phyloP scores from a whole-genome alignment of 2,329 filamentous ascomycete genomes.

The Chaetomiaceae sp. region DNA sequence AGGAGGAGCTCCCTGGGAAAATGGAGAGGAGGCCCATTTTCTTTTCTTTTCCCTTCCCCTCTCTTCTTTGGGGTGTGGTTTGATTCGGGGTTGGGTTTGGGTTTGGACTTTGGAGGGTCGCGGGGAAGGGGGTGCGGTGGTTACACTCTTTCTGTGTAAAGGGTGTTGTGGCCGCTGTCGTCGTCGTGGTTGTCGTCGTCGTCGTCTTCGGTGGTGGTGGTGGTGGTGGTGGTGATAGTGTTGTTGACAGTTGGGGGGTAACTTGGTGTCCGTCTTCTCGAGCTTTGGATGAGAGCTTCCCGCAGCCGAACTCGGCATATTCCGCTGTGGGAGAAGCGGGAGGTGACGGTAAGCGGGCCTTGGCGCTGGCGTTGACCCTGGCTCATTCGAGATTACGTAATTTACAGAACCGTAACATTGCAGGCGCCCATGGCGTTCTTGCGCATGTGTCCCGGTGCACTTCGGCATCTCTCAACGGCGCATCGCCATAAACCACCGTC shows the following conservation, averaged over 20 bases:
- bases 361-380: slow-evolving; percentile 1
- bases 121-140: no score
- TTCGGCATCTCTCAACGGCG: background rate
- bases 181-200: no score
- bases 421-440: background rate
- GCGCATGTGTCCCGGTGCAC: background rate
- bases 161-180: no score
- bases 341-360: background rate
- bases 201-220: no score
- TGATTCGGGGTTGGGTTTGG: background rate
- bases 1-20: slow-evolving; percentile 31
- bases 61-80: no score
- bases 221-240: no score
- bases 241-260: no score
- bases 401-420: background rate
- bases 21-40: slow-evolving; percentile 48
- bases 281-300: background rate
- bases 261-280: no score
- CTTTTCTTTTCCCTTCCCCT: slow-evolving; percentile 1
- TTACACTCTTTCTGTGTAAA: no score
- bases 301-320: slow-evolving; percentile 13
- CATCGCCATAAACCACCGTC: background rate
- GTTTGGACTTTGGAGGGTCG: background rate
- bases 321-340: background rate
- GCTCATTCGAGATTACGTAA: slow-evolving; percentile 7